A percentile compares a stretch with the other conserved stretches of the same genome.
phyloP scores from a whole-genome alignment of 371 early-diverging fungal species.

The Haplosporangium sp. region DNA sequence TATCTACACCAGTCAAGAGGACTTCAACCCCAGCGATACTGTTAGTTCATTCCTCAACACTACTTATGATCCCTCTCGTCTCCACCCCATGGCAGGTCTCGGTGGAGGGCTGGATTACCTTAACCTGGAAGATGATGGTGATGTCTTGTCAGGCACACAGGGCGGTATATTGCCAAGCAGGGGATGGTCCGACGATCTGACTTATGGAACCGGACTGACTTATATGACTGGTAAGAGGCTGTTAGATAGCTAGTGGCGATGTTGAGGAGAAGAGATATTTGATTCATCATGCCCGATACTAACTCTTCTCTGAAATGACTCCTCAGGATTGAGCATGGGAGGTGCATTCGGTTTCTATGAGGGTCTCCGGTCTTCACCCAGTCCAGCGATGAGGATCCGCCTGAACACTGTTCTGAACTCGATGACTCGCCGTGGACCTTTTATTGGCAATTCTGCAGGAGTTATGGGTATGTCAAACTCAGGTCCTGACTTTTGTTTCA shows the following conservation, averaged over 20 bases:
- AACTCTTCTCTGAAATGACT: neutral
- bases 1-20: constrained; percentile 50
- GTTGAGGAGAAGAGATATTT: no score
- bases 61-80: constrained; percentile 61
- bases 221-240: constrained; percentile 81
- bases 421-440: constrained; percentile 89
- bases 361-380: constrained; percentile 73
- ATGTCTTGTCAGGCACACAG: constrained; percentile 27
- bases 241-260: no score
- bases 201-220: constrained; percentile 88
- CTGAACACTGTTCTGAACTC: constrained; percentile 87
- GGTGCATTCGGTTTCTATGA: constrained; percentile 85
- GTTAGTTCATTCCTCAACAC: constrained; percentile 67
- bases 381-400: constrained; percentile 77
- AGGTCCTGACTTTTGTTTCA: no score
- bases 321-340: constrained; percentile 71
- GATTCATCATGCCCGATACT: neutral
- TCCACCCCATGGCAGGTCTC: constrained; percentile 70
- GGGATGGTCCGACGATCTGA: constrained; percentile 85
- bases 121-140: constrained; percentile 63
- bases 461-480: constrained; percentile 71
- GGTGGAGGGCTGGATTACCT: constrained; percentile 67
- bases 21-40: constrained; percentile 62
- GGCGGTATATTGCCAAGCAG: constrained; percentile 78
- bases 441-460: constrained; percentile 87